These are phyloP conservation scores for Schizosaccharomyces japonicus DNA, from an alignment of 805 yeast species.

Conservation along the genomic window DNA sequence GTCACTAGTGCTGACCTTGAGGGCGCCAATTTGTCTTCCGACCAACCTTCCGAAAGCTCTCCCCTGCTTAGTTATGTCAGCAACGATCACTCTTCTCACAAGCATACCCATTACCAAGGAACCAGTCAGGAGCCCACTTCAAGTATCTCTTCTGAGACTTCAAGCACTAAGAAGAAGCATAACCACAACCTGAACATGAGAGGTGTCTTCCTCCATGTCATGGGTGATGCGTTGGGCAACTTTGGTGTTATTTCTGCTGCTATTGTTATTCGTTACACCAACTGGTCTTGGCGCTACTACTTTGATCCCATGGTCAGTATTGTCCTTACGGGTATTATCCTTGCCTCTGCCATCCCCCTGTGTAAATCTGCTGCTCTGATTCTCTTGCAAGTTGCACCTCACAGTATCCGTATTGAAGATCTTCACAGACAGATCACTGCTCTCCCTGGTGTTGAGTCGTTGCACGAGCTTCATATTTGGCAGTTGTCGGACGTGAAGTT, in stretches of 20 bases:
- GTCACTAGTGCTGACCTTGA: conserved; percentile 4
- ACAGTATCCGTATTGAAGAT: conserved; percentile 49
- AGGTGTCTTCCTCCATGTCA: conserved; percentile 82
- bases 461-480: conserved; percentile 95
- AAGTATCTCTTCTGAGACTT: background rate
- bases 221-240: conserved; percentile 92
- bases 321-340: conserved; percentile 65
- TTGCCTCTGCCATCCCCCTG: conserved; percentile 74
- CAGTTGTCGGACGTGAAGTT: conserved; percentile 66
- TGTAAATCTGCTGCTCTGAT: conserved; percentile 72
- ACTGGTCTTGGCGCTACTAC: conserved; percentile 66
- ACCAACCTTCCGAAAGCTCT: conserved; percentile 19
- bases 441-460: conserved; percentile 51
- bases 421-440: conserved; percentile 44
- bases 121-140: conserved; percentile 9
- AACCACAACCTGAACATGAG: conserved; percentile 72
- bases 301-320: conserved; percentile 72
- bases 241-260: conserved; percentile 83
- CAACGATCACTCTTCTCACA: conserved; percentile 13
- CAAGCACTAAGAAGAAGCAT: background rate
- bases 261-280: conserved; percentile 77
- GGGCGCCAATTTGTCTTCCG: conserved; percentile 10
- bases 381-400: conserved; percentile 77
- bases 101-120: conserved; percentile 14
- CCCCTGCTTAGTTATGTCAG: conserved; percentile 14